These are phyloP conservation scores for Colletotrichum neosansevieriae DNA, from an alignment of 2,329 filamentous ascomycete genomes.

Conservation along the genomic window DNA sequence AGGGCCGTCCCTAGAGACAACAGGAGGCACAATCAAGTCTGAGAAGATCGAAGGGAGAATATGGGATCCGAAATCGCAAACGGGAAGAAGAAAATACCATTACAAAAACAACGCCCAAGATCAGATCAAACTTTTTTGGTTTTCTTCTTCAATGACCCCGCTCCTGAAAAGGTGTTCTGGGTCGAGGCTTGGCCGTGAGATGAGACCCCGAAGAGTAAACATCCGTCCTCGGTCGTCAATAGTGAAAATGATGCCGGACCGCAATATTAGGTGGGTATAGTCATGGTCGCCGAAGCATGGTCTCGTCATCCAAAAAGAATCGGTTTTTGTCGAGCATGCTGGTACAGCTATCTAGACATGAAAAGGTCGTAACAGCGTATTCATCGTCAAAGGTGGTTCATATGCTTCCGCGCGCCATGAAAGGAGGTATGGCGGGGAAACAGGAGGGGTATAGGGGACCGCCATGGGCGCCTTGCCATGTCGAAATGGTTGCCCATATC, in stretches of 20 bases:
- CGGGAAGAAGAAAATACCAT: conserved; percentile 25
- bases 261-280: conserved; percentile 55
- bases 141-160: conserved; percentile 30
- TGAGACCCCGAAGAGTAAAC: conserved; percentile 2
- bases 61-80: conserved; percentile 4
- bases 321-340: conserved; percentile 44
- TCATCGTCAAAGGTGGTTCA: conserved; percentile 55
- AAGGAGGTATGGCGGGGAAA: conserved; percentile 41
- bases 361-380: conserved; percentile 57
- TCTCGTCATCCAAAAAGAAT: conserved; percentile 39
- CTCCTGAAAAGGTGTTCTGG: conserved; percentile 19
- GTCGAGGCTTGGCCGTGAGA: conserved; percentile 19
- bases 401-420: conserved; percentile 40
- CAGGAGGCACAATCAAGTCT: conserved; percentile 7
- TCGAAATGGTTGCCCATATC: conserved; percentile 57
- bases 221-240: conserved; percentile 23
- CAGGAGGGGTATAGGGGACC: conserved; percentile 45
- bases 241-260: conserved; percentile 29
- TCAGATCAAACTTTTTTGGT: conserved; percentile 38
- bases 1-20: conserved; percentile 7
- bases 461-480: conserved; percentile 49
- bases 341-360: conserved; percentile 60
- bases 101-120: conserved; percentile 28
- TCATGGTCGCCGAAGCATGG: conserved; percentile 52
- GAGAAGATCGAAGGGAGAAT: not conserved